phyloP scores from a whole-genome alignment of 2,329 filamentous ascomycete species.

The Knufia fluminis region DNA sequence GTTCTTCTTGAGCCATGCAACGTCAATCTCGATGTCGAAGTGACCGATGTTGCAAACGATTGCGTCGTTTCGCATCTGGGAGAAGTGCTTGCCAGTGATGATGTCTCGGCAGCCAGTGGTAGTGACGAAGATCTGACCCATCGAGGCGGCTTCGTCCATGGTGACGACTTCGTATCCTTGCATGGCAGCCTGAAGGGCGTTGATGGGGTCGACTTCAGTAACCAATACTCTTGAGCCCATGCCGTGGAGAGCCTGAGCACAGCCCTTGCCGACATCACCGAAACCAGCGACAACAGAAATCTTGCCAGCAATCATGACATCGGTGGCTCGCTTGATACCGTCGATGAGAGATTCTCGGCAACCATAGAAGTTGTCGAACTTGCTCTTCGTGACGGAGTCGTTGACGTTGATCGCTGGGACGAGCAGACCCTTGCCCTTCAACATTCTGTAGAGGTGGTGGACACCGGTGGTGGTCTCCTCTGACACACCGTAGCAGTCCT shows the following conservation, averaged over 20 bases:
- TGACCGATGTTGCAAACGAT: constrained; percentile 99
- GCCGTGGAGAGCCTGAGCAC: constrained; percentile 86
- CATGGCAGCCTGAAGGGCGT: constrained; percentile 96
- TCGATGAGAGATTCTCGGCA: constrained; percentile 98
- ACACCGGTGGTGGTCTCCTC: constrained; percentile 99
- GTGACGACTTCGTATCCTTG: constrained; percentile 93
- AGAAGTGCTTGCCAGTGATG: constrained; percentile 82
- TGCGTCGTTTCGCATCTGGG: constrained; percentile 91
- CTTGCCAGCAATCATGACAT: constrained; percentile 99
- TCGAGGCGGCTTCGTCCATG: constrained; percentile 87
- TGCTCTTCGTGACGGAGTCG: constrained; percentile 99
- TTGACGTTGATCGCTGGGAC: constrained; percentile 99
- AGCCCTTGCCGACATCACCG: constrained; percentile 99
- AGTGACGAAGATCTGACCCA: constrained; percentile 97
- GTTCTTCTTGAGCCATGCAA: constrained; percentile 98
- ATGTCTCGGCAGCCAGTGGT: constrained; percentile 99
- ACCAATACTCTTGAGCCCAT: constrained; percentile 96
- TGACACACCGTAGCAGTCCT: constrained; percentile 95
- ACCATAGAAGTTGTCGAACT: constrained; percentile 99
- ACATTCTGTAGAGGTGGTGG: constrained; percentile 97
- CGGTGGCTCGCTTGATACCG: constrained; percentile 99
- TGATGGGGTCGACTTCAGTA: constrained; percentile 98
- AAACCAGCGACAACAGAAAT: constrained; percentile 94
- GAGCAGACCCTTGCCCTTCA: constrained; percentile 81
- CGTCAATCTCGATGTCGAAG: constrained; percentile 99